Base-by-base conservation (phyloP, 2,329 filamentous ascomycete genomes). In the Dactylellina leptospora region DNA sequence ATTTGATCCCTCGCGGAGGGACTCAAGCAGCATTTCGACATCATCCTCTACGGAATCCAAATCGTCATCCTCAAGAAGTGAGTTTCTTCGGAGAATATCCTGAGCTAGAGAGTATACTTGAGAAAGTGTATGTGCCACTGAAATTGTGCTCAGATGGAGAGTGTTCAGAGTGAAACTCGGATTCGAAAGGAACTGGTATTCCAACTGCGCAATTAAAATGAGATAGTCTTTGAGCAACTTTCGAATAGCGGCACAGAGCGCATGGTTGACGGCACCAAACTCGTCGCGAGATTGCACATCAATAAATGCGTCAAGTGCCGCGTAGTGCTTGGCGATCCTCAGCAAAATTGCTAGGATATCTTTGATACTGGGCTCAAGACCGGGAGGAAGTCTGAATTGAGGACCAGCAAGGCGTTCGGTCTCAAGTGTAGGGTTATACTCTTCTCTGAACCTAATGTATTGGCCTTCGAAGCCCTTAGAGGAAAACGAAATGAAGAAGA, bases 241-340 rank as follows among this genome's bases (percentile, higher is more conserved):
- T 72, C 95, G 87, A 77, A 99, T 92, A 5, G 93, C 90, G n/a
- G 95, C 93, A 80, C 95, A 97, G 28, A 99, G 83, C 0, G 95
- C 93, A 81, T 99, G 95, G 78, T 96, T 97, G 73, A 99, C 93
- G 18, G 91, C 89, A 6, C 95, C 95, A 80, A 93, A 97, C 78
- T 97, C 91, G 55, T 95, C 91, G 42, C 92, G 85, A 78, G 93
- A 96, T 79, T 97, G 92, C 0, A 97, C 90, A 77, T 99, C 93
- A 53, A 97, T 88, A 79, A 97, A 97, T 2, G 91, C 88, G 78
- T 97, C 92, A 36, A 97, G 84, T 0, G 95, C 93, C 47, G 88
- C 90, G 80, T 97, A 96, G 79, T 97, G 92, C 0, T 91, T 95
- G 4, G 95, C 93, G 85, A 96, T 96, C 79, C 90, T 93, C 74